Evolutionary conservation across 139 green algal genomes (phyloP), one percentile per base, ranked within the genome.

Genomic region (Chlorella sorokiniana): DNA sequence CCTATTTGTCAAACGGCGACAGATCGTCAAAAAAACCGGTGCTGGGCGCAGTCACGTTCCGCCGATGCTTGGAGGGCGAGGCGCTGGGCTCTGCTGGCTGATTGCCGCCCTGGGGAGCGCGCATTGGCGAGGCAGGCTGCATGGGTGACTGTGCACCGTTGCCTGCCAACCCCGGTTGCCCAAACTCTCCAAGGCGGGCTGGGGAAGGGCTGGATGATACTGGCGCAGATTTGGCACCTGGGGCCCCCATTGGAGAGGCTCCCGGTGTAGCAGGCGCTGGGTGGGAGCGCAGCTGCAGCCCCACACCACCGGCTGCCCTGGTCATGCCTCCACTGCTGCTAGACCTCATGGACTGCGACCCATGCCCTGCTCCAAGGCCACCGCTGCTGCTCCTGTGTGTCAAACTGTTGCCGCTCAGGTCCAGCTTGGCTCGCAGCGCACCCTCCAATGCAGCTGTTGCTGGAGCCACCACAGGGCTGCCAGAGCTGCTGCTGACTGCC

Each of bases 11-110:
- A 40, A 81, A n/a, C 18, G 75, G 75, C 40, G 71, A 61, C 8
- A 81, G 56, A 41, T 81, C 75, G 14, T 61, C 7, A n/a, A 81
- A 81, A 10, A 81, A 70, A n/a, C n/a, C 40, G 16, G 31, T n/a
- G n/a, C 40, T 40, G 59, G 75, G 75, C 5, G 75, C 75, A 9
- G 75, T 72, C n/a, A 56, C 1, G 29, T 70, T 18, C 40, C 75
- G 38, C 11, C 41, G 61, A 63, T 81, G 75, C 52, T 68, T 69
- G 35, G 31, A n/a, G 7, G 71, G 71, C 0, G 71, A 78, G 48
- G 22, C 31, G 48, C 48, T 78, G 33, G 29, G 41, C 68, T 7
- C 20, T 31, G 56, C 10, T 2, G 68, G 18, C 68, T 59, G 8
- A 29, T 23, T 37, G 68, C 40, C 38, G 25, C 40, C 40, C 0